Evolutionary conservation across 108 stramenopile genomes (phyloP).

Genomic region (Halocafeteria seosinensis): DNA sequence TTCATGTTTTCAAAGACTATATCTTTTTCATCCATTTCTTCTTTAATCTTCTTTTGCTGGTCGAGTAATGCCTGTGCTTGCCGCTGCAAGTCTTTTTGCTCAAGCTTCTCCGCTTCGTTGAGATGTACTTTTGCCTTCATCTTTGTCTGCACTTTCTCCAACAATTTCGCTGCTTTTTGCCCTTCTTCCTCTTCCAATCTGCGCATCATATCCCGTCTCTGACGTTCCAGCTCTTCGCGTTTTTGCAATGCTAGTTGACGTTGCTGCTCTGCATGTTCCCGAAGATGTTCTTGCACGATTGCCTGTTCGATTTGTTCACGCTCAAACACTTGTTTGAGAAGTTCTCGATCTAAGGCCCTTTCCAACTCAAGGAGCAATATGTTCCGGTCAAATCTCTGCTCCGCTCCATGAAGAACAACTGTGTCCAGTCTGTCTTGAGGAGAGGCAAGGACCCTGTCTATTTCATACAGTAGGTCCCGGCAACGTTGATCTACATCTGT

Average conservation of each 20-base stretch:
- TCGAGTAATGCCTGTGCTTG: neutral
- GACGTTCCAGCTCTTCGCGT: neutral
- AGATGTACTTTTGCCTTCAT: neutral
- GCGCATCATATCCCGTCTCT: neutral
- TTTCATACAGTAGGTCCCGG: conserved; percentile 24
- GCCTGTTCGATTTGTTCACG: conserved; percentile 27
- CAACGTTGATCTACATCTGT: conserved; percentile 32
- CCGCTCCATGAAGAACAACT: conserved; percentile 22
- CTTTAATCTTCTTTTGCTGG: neutral
- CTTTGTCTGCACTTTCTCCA: too few relatives aligned
- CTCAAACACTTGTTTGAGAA: conserved; percentile 35
- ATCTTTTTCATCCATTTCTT: neutral
- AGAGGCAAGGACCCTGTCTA: conserved; percentile 27
- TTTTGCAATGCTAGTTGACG: neutral
- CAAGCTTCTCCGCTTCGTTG: conserved; percentile 1
- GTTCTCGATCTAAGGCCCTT: conserved; percentile 30
- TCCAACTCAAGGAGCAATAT: conserved; percentile 35
- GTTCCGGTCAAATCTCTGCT: conserved; percentile 28
- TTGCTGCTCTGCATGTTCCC: neutral
- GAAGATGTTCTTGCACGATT: neutral
- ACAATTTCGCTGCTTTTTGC: neutral
- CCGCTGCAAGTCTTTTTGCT: neutral
- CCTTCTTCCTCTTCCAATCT: conserved; percentile 1
- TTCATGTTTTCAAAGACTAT: neutral
- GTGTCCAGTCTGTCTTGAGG: conserved; percentile 25